A percentile compares a stretch with the other conserved stretches of the same genome.
Evolutionary conservation across 2,329 filamentous ascomycete species (phyloP).

Genomic region (Pseudogymnoascus sp.): DNA sequence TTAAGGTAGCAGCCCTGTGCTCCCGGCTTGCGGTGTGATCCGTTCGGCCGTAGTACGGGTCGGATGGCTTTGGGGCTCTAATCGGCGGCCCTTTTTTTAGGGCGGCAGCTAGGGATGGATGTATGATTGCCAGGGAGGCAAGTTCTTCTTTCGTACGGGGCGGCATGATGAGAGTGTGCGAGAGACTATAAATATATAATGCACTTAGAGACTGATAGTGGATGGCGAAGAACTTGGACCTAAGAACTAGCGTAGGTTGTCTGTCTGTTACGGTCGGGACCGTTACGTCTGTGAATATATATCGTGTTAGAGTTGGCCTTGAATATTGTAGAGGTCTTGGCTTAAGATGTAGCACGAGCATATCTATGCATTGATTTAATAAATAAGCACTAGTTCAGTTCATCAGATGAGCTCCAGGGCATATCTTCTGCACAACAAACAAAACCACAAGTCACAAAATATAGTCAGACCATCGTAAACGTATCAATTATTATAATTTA

Average conservation of each 20-base stretch:
- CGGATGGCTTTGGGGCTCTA: constrained; percentile 8
- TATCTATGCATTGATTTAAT: not conserved
- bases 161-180: constrained; percentile 5
- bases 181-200: not conserved
- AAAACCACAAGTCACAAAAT: not conserved
- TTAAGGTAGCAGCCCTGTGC: constrained; percentile 10
- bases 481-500: constrained; percentile 1
- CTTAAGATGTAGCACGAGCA: not conserved
- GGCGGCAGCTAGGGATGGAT: constrained; percentile 10
- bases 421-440: not conserved
- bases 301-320: not conserved
- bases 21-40: constrained; percentile 11
- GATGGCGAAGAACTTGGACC: not conserved
- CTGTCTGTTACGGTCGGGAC: not conserved
- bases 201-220: not conserved
- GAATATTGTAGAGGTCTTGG: not conserved
- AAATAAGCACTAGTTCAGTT: not conserved
- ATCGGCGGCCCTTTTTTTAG: constrained; percentile 9
- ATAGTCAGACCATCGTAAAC: not conserved
- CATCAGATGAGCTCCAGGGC: not conserved
- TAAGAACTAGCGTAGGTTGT: not conserved
- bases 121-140: constrained; percentile 8
- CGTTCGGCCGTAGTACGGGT: constrained; percentile 12
- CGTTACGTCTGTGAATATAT: not conserved
- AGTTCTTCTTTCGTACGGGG: constrained; percentile 12